Conservation (phyloP, 805 yeast species). For the Candida dendrica region DNA sequence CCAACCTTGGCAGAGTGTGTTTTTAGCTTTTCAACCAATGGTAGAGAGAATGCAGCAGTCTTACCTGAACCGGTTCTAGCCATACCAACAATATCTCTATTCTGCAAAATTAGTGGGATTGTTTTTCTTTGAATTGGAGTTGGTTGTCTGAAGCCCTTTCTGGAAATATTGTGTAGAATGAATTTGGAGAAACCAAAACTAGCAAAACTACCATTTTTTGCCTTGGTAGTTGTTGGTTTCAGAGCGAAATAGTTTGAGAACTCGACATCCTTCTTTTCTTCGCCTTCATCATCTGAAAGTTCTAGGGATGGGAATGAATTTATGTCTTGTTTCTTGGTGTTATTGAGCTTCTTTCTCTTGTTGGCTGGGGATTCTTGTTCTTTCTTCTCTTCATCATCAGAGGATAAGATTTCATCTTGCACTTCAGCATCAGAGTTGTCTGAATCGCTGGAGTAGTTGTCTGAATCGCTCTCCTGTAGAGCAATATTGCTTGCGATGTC, state of each 20-base stretch:
- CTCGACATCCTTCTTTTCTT: constrained; percentile 31
- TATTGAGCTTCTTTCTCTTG: constrained; percentile 16
- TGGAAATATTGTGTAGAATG: constrained; percentile 59
- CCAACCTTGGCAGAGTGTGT: constrained; percentile 84
- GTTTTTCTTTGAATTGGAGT: constrained; percentile 98
- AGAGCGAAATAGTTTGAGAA: constrained; percentile 36
- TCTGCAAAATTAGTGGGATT: constrained; percentile 80
- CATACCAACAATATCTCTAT: constrained; percentile 96
- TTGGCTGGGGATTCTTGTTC: constrained; percentile 18
- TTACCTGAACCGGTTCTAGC: constrained; percentile 99
- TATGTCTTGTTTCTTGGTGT: constrained; percentile 6
- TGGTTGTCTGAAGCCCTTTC: constrained; percentile 89
- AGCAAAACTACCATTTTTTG: constrained; percentile 77
- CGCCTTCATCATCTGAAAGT: constrained; percentile 43
- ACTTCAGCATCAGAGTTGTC: constrained; percentile 26
- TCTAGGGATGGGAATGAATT: constrained; percentile 42
- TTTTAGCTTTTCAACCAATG: constrained; percentile 80
- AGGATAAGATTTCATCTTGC: constrained; percentile 47
- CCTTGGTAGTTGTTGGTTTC: constrained; percentile 44
- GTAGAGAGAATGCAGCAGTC: constrained; percentile 93
- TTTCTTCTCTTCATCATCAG: constrained; percentile 40
- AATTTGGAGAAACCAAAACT: constrained; percentile 81
- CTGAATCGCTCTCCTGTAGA: constrained; percentile 33
- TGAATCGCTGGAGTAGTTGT: constrained; percentile 20
- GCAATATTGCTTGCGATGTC: constrained; percentile 63